phyloP scores from a whole-genome alignment of 108 stramenopile species.

The Skeletonema menzelii region DNA sequence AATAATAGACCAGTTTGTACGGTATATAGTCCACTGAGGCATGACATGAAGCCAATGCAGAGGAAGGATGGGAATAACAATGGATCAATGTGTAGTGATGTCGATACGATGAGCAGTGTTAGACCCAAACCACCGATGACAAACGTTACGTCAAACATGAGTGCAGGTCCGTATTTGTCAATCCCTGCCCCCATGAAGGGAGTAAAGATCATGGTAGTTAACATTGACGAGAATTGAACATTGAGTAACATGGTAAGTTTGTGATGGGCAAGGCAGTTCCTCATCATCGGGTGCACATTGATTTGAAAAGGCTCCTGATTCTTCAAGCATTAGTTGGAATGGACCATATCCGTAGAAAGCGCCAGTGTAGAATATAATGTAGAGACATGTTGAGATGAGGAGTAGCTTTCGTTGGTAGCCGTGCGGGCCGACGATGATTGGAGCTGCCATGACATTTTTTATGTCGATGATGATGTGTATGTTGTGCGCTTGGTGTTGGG shows the following conservation, averaged over 20 bases:
- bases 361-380: conserved; percentile 36
- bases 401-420: neutral
- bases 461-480: too few species aligned
- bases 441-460: neutral
- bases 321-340: conserved; percentile 51
- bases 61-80: conserved; percentile 26
- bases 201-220: conserved; percentile 15
- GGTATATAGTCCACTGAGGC: conserved; percentile 4
- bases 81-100: conserved; percentile 2
- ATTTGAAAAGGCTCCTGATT: conserved; percentile 28
- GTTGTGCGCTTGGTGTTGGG: too few species aligned
- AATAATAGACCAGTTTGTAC: conserved; percentile 34
- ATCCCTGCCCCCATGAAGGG: conserved; percentile 23
- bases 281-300: conserved; percentile 6
- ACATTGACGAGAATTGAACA: conserved; percentile 22
- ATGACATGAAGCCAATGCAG: conserved; percentile 19
- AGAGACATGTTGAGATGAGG: conserved; percentile 9
- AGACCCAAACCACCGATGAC: conserved; percentile 1
- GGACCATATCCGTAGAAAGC: conserved; percentile 56
- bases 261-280: conserved; percentile 31
- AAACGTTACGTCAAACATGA: conserved; percentile 5
- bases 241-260: conserved; percentile 34
- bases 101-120: conserved; percentile 7
- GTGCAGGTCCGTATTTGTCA: conserved; percentile 28
- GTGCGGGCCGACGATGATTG: neutral